These are phyloP conservation scores for Boletus subparvulus DNA, from an alignment of 768 basidiomycete species.

Conservation along the genomic window DNA sequence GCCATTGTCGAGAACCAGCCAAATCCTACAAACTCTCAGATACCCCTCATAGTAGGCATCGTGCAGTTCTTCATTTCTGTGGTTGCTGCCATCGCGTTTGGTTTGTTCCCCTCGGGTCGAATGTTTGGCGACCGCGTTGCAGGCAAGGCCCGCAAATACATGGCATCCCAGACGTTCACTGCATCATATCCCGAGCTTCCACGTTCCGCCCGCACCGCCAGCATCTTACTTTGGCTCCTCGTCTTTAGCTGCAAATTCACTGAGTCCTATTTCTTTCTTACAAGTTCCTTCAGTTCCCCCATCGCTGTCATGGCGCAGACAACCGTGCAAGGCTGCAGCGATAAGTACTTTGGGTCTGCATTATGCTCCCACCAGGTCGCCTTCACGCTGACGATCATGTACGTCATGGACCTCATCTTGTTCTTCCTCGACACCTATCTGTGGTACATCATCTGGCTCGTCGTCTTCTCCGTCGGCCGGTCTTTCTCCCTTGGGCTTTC, in stretches of 20 bases:
- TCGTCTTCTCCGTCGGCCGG: conserved; percentile 87
- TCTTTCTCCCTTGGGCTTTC: conserved; percentile 92
- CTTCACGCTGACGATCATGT: conserved; percentile 97
- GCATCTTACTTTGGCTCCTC: conserved; percentile 84
- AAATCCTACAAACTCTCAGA: conserved; percentile 46
- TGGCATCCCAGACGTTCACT: conserved; percentile 98
- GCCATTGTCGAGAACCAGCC: conserved; percentile 74
- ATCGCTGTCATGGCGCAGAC: conserved; percentile 96
- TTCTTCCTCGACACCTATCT: conserved; percentile 99
- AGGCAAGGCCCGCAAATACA: conserved; percentile 95
- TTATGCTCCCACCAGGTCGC: conserved; percentile 92
- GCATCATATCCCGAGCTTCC: conserved; percentile 89
- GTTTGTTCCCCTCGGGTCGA: conserved; percentile 88
- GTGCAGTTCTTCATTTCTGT: conserved; percentile 94
- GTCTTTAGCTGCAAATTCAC: conserved; percentile 95
- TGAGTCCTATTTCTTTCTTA: conserved; percentile 98
- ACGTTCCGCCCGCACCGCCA: conserved; percentile 72
- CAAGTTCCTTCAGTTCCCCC: conserved; percentile 93
- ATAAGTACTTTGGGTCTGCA: conserved; percentile 74
- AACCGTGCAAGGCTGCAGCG: conserved; percentile 86
- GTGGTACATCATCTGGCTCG: conserved; percentile 99
- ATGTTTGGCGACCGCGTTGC: conserved; percentile 99
- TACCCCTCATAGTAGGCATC: conserved; percentile 89
- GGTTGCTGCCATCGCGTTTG: conserved; percentile 78
- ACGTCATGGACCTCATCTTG: conserved; percentile 94